Base-by-base conservation (phyloP, 2,329 filamentous ascomycete genomes). In the Paracorniculantispora psalliotae region DNA sequence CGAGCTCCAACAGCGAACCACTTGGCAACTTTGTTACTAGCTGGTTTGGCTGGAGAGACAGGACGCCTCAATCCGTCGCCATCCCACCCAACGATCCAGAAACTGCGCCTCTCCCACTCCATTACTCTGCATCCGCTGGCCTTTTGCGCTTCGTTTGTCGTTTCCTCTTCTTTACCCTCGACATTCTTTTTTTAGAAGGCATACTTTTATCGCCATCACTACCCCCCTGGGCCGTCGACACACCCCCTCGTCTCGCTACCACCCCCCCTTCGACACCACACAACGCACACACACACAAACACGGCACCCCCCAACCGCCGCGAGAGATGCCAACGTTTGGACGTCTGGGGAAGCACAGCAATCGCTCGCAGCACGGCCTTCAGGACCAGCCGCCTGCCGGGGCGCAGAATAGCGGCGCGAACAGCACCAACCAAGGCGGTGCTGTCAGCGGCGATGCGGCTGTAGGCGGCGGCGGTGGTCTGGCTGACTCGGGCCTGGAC, bases 291-390 rank as follows among this genome's bases (percentile, higher is more conserved):
- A 46, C 26, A 37, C 26, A 47, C 28, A 47, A 25, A 59, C 28
- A 44, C 51, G 19, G n/a, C n/a, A n/a, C 53, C 52, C 44, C 58
- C 25, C 10, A 41, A 37, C 23, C 53, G 23, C n/a, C 41, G 21
- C 23, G 43, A 53, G 50, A 39, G 62, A 83, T 83, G 81, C 79
- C 77, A 67, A 72, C 72, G 72, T 83, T 83, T 72, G 74, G 76
- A 73, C 80, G 80, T 69, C 72, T 82, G 70, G 76, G 78, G 69
- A 82, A 75, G 75, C 77, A 81, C 71, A 78, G 76, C 75, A 81
- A 81, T 68, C 79, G 80, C 67, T 81, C 81, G 70, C 81, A 83
- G 73, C 80, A 81, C 68, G 77, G 78, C 63, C 75, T 83, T 66
- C 73, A 75, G 67, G 80, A 81, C 68, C 70, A 73, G 66, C 72